These are phyloP conservation scores for Eucalyptus marginata DNA, from an alignment of 345 rosid genomes.

Conservation along the genomic window DNA sequence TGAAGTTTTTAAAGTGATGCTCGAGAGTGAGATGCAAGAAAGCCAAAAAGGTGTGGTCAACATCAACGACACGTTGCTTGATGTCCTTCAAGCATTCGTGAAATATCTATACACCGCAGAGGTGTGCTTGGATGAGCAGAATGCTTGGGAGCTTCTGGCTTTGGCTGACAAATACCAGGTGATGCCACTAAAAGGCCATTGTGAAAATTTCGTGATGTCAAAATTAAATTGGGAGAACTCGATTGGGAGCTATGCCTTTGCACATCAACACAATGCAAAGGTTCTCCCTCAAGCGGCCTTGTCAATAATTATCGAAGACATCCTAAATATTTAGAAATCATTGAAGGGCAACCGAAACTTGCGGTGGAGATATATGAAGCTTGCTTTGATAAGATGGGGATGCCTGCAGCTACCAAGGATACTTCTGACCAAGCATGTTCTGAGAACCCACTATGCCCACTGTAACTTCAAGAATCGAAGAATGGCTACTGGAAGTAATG, in stretches of 20 bases:
- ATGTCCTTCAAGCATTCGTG: constrained; percentile 53
- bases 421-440: no score
- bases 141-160: constrained; percentile 62
- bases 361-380: constrained; percentile 75
- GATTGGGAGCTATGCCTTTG: constrained; percentile 57
- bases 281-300: constrained; percentile 49
- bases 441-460: no score
- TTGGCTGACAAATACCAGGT: constrained; percentile 77
- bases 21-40: constrained; percentile 80
- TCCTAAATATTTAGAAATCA: constrained; percentile 51
- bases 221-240: constrained; percentile 71
- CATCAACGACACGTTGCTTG: constrained; percentile 45
- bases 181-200: constrained; percentile 56
- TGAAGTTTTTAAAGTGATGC: constrained; percentile 78
- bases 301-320: constrained; percentile 37
- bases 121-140: constrained; percentile 61
- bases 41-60: constrained; percentile 65
- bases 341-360: constrained; percentile 39
- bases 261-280: constrained; percentile 74
- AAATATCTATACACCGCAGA: constrained; percentile 64
- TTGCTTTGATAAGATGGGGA: constrained; percentile 4
- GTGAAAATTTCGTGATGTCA: constrained; percentile 62
- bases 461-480: not conserved
- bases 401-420: no score
- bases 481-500: not conserved